Conservation (phyloP, 2,329 filamentous ascomycete genomes). For the Chaetomium sp. region DNA sequence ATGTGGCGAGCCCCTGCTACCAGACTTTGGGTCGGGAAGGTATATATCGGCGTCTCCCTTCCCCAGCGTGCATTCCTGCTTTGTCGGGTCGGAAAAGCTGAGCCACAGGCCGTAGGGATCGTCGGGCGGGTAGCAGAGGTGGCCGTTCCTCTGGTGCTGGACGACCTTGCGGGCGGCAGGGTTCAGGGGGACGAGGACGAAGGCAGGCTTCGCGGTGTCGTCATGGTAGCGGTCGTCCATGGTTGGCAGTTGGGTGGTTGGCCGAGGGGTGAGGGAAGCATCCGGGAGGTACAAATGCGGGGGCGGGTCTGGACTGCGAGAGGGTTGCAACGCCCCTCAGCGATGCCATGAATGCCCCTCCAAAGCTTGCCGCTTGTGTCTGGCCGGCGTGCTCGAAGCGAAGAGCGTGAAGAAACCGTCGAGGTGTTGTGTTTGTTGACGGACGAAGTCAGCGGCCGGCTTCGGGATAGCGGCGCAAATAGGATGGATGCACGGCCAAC, state of each 20-base stretch:
- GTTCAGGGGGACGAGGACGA: constrained; percentile 29
- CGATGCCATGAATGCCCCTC: constrained; percentile 21
- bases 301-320: constrained; percentile 11
- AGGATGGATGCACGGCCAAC: constrained; percentile 3
- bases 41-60: constrained; percentile 30
- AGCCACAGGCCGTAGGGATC: constrained; percentile 31
- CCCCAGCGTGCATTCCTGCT: constrained; percentile 29
- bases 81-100: constrained; percentile 26
- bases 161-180: constrained; percentile 23
- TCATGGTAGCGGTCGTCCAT: constrained; percentile 26
- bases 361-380: neutral
- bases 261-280: constrained; percentile 12
- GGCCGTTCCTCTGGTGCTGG: constrained; percentile 10
- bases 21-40: constrained; percentile 30
- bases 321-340: neutral
- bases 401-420: neutral
- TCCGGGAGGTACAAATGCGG: constrained; percentile 25
- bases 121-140: constrained; percentile 16
- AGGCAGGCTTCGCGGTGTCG: constrained; percentile 19
- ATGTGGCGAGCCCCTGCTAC: constrained; percentile 24
- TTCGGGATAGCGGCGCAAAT: constrained; percentile 12
- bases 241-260: constrained; percentile 18
- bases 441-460: constrained; percentile 4
- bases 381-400: neutral
- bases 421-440: neutral